A percentile compares a stretch with the other conserved stretches of the same genome.
Conservation (phyloP, 305 asterid species). For the Fraxinus xanthoxyloides region DNA sequence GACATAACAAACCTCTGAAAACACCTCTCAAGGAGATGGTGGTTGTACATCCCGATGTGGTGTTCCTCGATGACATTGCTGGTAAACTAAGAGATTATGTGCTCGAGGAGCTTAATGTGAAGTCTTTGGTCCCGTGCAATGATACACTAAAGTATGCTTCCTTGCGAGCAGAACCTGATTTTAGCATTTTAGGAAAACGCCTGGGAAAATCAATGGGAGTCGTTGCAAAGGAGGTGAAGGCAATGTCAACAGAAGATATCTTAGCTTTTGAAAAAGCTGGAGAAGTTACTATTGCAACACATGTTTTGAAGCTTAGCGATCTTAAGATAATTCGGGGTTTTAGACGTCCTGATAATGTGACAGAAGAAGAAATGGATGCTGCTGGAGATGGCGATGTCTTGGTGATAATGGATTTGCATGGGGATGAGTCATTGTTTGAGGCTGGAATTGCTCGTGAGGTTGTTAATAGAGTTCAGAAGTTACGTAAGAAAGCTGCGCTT, state of each 20-base stretch:
- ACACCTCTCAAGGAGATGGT: slow-evolving; percentile 91
- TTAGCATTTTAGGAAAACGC: slow-evolving; percentile 77
- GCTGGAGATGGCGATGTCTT: slow-evolving; percentile 97
- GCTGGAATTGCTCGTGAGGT: slow-evolving; percentile 96
- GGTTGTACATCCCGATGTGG: slow-evolving; percentile 87
- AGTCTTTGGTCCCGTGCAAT: slow-evolving; percentile 70
- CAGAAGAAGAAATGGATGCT: slow-evolving; percentile 77
- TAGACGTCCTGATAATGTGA: slow-evolving; percentile 64
- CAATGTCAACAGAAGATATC: slow-evolving; percentile 78
- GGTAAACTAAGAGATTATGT: slow-evolving; percentile 82
- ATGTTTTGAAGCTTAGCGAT: slow-evolving; percentile 66
- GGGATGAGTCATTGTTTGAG: slow-evolving; percentile 69
- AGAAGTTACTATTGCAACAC: slow-evolving; percentile 52
- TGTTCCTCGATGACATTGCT: slow-evolving; percentile 75
- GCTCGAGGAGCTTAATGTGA: slow-evolving; percentile 87
- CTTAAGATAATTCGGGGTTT: slow-evolving; percentile 79
- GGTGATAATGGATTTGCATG: slow-evolving; percentile 74
- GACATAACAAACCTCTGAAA: slow-evolving; percentile 88
- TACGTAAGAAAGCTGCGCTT: slow-evolving; percentile 85
- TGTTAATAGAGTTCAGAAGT: slow-evolving; percentile 84
- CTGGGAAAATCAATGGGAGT: slow-evolving; percentile 89
- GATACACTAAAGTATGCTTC: slow-evolving; percentile 85
- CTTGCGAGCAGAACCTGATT: slow-evolving; percentile 91
- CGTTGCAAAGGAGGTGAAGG: slow-evolving; percentile 73
- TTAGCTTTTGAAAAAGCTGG: slow-evolving; percentile 85